Evolutionary conservation across 495 filamentous ascomycete species (phyloP), one percentile per base, ranked within the genome.

Genomic region (Trichoderma parareesei): DNA sequence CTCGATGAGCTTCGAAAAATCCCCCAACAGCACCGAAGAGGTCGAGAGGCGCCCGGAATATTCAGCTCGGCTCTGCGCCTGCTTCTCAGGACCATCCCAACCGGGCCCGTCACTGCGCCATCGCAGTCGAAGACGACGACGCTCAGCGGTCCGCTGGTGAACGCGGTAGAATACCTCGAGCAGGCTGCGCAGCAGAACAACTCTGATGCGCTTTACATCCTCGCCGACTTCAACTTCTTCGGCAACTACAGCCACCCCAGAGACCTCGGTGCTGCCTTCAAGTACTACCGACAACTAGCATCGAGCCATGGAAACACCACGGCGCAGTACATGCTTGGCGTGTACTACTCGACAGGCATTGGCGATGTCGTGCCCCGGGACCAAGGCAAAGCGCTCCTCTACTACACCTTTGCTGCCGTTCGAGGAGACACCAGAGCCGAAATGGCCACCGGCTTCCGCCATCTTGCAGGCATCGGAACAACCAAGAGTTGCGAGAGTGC

Each of bases 201-300:
- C 71, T 79, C 90, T 3, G 94, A 98, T 74, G 95, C 95, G 35
- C 87, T 97, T 60, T 97, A 88, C 72, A 79, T 96, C 18, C 79
- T 99, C 18, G 95, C 90, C 41, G 90, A 98, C 75, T 89, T 98
- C 86, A 97, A 92, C 74, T 97, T 97, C 75, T 91, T 94, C 72
- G 95, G 94, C 74, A 97, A 97, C 74, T 98, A 85, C 75, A 87
- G 91, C 6, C 83, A 97, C 73, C 93, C 94, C 3, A 83, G 87
- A 64, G 86, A 97, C 72, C 93, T 97, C 74, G 80, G 79, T 60
- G 83, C 87, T 62, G 91, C 95, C 0, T 97, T 97, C 72, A 76
- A 83, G 61, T 84, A 89, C 75, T 99, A 97, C 70, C 81, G 89
- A 64, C 79, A 86, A 62, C 82, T 98, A 7, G 91, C 95, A 1